Evolutionary conservation across 495 filamentous ascomycete genomes (phyloP), one percentile per base, ranked within the genome.

Genomic region (Trichoderma gamsii): DNA sequence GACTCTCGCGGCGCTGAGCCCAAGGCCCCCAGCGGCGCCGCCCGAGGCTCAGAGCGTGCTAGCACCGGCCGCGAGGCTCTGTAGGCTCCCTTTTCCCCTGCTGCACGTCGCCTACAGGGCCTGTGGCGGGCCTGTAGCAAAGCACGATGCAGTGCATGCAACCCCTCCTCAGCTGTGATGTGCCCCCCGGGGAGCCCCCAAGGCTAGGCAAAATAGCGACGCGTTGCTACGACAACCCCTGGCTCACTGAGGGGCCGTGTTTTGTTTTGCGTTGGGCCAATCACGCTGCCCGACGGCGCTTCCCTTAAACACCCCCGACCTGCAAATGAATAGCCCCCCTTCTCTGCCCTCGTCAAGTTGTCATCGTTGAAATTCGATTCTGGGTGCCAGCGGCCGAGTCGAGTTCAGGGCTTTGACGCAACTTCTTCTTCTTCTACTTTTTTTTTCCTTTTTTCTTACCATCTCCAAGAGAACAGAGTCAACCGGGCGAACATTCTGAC

Each of bases 261-360:
- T 61, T 61, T 61, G 52, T 61, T 61, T 61, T 61, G 52, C 52
- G 21, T 61, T 61, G 23, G 52, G 52, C 52, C 52, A 61, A 61
- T 61, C 52, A 61, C 52, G 52, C 52, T 61, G 52, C 52, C 52
- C 52, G 52, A 61, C 52, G 52, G 23, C 25, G 52, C 52, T 61
- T 61, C 52, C 52, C 52, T 61, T 61, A 29, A 61, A 61, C 52
- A 27, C 52, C 8, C 52, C 52, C 52, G 25, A 61, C 52, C 52
- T 27, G 52, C 52, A 51, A 51, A 51, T 61, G 52, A 61, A 61
- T 27, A 27, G 52, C 52, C 25, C 52, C 52, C 25, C 52, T 29
- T 29, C 25, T 61, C 52, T 29, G 52, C 25, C 8, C 52, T 61
- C 52, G 52, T 12, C 52, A 27, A 61, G 52, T 61, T 27, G 52